phyloP scores from a whole-genome alignment of 2,329 filamentous ascomycete species.

The Aspergillus sp. region DNA sequence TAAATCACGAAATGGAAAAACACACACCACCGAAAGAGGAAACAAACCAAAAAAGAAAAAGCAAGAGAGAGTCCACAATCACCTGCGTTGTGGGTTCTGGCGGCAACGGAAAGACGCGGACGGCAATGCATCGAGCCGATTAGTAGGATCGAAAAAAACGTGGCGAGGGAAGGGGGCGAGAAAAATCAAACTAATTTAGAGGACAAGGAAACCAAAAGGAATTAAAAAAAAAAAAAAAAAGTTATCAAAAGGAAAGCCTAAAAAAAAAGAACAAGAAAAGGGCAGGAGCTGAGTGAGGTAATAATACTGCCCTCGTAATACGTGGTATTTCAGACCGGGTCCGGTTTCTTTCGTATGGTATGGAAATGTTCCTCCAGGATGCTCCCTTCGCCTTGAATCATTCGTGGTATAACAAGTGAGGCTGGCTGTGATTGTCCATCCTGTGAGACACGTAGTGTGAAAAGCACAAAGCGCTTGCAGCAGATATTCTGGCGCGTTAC shows the following conservation, averaged over 20 bases:
- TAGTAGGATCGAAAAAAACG: conserved; percentile 32
- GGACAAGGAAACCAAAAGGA: conserved; percentile 3
- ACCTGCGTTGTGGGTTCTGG: conserved; percentile 27
- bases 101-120: conserved; percentile 35
- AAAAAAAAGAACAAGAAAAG: neutral
- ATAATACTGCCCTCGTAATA: conserved; percentile 14
- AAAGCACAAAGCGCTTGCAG: conserved; percentile 7
- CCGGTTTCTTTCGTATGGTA: conserved; percentile 12
- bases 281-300: conserved; percentile 2
- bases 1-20: neutral
- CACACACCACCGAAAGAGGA: neutral
- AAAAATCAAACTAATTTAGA: neutral
- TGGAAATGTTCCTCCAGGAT: conserved; percentile 6
- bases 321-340: neutral
- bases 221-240: neutral
- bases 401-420: conserved; percentile 11
- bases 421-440: conserved; percentile 8
- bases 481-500: neutral
- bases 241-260: neutral
- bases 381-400: neutral
- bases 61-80: conserved; percentile 13
- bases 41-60: neutral
- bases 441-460: conserved; percentile 7
- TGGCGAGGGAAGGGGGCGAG: conserved; percentile 20
- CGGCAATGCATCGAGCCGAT: conserved; percentile 35